Evolutionary conservation across 2,329 filamentous ascomycete genomes (phyloP).

Genomic region (Fusarium nanum): DNA sequence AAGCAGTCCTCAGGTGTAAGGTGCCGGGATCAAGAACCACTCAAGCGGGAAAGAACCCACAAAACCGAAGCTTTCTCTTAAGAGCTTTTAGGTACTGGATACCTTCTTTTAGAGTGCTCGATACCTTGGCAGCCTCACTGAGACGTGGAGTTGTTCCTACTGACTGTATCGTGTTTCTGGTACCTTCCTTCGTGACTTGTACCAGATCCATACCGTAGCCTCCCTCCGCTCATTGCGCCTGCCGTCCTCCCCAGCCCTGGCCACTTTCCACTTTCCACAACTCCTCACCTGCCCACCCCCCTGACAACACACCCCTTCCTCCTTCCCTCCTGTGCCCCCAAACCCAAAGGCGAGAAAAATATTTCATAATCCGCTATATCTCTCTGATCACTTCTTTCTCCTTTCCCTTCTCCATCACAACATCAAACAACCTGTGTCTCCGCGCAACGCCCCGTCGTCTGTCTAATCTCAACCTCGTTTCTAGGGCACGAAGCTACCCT

Average conservation of each 20-base stretch:
- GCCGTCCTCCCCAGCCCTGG: conserved; percentile 43
- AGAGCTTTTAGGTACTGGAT: conserved; percentile 29
- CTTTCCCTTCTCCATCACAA: conserved; percentile 57
- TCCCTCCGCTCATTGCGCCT: conserved; percentile 36
- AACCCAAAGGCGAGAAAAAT: conserved; percentile 52
- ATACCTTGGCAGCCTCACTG: conserved; percentile 14
- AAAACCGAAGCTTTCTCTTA: conserved; percentile 29
- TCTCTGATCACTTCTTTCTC: conserved; percentile 45
- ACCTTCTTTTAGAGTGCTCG: conserved; percentile 8
- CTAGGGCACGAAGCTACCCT: conserved; percentile 96
- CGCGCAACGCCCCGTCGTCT: conserved; percentile 62
- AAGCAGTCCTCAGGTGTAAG: conserved; percentile 24
- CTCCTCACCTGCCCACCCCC: conserved; percentile 43
- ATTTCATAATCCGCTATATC: conserved; percentile 55
- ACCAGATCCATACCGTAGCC: conserved; percentile 13
- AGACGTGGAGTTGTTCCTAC: conserved; percentile 8
- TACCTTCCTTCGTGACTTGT: conserved; percentile 39
- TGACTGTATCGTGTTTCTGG: conserved; percentile 13
- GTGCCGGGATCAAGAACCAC: conserved; percentile 29
- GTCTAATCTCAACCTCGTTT: conserved; percentile 59
- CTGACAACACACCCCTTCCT: conserved; percentile 43
- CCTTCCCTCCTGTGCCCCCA: conserved; percentile 40
- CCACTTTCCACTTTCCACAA: conserved; percentile 46
- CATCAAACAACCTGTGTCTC: conserved; percentile 59
- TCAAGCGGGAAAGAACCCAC: conserved; percentile 33